Evolutionary conservation across 495 filamentous ascomycete genomes (phyloP).

Genomic region (Annulohypoxylon nitens): DNA sequence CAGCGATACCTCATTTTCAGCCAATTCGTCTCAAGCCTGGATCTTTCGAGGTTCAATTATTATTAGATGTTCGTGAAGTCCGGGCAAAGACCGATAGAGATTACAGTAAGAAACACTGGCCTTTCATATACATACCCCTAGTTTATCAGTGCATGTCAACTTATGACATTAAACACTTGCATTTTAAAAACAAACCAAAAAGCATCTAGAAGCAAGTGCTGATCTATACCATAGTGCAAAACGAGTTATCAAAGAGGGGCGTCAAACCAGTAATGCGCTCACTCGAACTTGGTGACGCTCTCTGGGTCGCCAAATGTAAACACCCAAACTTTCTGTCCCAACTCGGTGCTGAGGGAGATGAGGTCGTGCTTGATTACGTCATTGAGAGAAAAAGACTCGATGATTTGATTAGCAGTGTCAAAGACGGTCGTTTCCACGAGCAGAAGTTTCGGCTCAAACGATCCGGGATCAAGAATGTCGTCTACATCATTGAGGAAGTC

Average conservation of each 20-base stretch:
- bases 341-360: constrained; percentile 75
- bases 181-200: background rate
- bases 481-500: constrained; percentile 85
- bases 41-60: constrained; percentile 77
- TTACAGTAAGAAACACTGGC: constrained; percentile 64
- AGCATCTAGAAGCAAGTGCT: background rate
- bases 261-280: constrained; percentile 73
- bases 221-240: constrained; percentile 59
- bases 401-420: constrained; percentile 82
- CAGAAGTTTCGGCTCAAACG: constrained; percentile 85
- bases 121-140: background rate
- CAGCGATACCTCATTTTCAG: constrained; percentile 63
- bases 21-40: constrained; percentile 73
- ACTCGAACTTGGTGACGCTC: constrained; percentile 79
- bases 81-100: constrained; percentile 81
- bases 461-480: constrained; percentile 78
- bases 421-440: constrained; percentile 86
- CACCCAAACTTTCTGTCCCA: constrained; percentile 68
- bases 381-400: constrained; percentile 87
- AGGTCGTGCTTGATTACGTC: constrained; percentile 84
- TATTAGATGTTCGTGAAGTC: constrained; percentile 84
- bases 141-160: background rate
- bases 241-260: constrained; percentile 76
- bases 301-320: constrained; percentile 83
- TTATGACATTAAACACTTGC: background rate